Conservation (phyloP, 2,329 filamentous ascomycete species). For the Hypoxylon rubiginosum region DNA sequence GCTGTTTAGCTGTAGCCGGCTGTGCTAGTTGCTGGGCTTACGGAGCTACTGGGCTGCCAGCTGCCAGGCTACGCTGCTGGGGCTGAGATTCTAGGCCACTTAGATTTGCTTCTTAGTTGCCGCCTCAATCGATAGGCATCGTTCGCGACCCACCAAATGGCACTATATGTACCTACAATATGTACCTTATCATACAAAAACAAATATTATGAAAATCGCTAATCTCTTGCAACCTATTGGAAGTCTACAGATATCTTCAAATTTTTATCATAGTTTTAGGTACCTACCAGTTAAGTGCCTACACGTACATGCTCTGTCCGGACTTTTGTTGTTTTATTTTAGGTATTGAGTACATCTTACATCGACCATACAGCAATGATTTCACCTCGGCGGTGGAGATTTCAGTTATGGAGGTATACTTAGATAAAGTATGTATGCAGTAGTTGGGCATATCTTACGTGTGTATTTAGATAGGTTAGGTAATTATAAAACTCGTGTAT, state of each 20-base stretch:
- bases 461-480: too few species aligned
- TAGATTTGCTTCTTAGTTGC: too few species aligned
- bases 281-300: neutral
- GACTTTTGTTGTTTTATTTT: neutral
- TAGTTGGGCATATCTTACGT: too few species aligned
- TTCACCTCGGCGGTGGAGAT: neutral
- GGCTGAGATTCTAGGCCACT: neutral
- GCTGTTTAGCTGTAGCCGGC: too few species aligned
- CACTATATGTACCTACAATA: too few species aligned
- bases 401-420: neutral
- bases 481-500: too few species aligned
- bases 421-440: too few species aligned
- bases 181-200: too few species aligned
- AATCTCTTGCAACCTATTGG: neutral
- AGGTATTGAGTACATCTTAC: neutral
- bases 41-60: too few species aligned
- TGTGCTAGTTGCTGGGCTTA: neutral
- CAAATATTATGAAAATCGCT: too few species aligned
- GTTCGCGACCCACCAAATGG: too few species aligned
- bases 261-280: neutral
- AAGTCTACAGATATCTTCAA: neutral
- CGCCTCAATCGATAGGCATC: too few species aligned
- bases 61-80: neutral
- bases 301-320: neutral
- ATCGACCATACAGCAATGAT: neutral